Evolutionary conservation across 2,329 filamentous ascomycete genomes (phyloP), one percentile per base, ranked within the genome.

Genomic region (Diaporthe eres): DNA sequence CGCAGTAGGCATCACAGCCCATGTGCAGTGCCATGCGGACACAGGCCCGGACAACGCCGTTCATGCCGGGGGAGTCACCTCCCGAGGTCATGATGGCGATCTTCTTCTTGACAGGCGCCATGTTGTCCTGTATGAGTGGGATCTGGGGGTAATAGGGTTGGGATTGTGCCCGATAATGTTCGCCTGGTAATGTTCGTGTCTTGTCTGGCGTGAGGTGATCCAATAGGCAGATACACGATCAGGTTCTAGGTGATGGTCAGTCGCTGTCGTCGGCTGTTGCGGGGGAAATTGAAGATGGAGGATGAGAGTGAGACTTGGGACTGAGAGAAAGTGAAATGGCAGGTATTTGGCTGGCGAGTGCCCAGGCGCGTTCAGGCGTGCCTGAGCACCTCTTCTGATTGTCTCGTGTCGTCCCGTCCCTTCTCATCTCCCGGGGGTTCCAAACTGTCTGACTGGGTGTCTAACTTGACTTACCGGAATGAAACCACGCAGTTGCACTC

Each of bases 21-120:
- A 94, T 91, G 84, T 97, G 92, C 79, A 98, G 95, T 70, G 95
- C 92, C 90, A 95, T 98, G 80, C 97, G 94, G 75, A 99, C 94
- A 39, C 98, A 94, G 68, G 96, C 95, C 77, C 96, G 92, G 51
- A 98, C 95, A 49, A 94, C 94, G 77, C 92, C 95, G 85, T 97
- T 98, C 96, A 98, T 98, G 83, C 96, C 96, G 3, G 95, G 96
- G 79, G 95, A 95, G 89, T 98, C 96, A 82, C 96, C 96, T 82
- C 96, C 96, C 80, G 94, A 97, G 82, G 96, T 98, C 93, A 98
- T 95, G 84, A 98, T 92, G 79, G 93, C 96, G 83, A 98, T 96
- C 85, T 91, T 91, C 85, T 92, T 91, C 82, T 88, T 90, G 75
- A 85, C 82, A 28, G 75, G 31, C 60, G 85, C 84, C 88, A 89